Evolutionary conservation across 2,329 filamentous ascomycete species (phyloP).

Genomic region (Claviceps spartinae): DNA sequence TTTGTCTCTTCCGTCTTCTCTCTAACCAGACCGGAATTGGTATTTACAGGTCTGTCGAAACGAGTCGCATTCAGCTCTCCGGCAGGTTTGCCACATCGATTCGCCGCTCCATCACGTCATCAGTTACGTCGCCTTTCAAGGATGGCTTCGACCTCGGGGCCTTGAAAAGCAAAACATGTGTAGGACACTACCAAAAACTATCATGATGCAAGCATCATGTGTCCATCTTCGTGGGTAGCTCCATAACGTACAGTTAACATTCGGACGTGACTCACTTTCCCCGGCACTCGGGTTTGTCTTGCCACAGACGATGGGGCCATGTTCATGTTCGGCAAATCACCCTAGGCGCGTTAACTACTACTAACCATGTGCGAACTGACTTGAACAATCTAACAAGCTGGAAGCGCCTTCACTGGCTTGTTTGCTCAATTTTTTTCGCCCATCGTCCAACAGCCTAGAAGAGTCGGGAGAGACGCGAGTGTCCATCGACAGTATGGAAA

Average conservation of each 20-base stretch:
- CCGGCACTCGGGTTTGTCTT: background rate
- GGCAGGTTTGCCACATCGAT: background rate
- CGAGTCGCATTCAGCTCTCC: background rate
- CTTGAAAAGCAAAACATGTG: background rate
- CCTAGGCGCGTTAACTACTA: background rate
- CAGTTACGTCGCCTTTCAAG: background rate
- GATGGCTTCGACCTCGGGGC: background rate
- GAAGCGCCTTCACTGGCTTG: background rate
- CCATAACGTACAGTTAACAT: background rate
- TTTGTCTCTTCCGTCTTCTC: too few relatives aligned
- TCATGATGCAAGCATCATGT: background rate
- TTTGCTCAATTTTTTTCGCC: background rate
- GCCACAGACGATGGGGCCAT: background rate
- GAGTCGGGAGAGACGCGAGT: too few relatives aligned
- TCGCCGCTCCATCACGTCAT: background rate
- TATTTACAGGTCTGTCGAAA: background rate
- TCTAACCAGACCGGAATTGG: background rate
- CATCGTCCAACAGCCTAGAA: too few relatives aligned
- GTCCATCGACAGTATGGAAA: background rate
- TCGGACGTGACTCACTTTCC: background rate
- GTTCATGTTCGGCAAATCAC: background rate
- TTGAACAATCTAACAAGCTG: background rate
- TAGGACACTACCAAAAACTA: background rate
- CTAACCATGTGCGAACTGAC: background rate
- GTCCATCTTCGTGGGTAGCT: background rate